Evolutionary conservation across 2,329 filamentous ascomycete genomes (phyloP), one percentile per base, ranked within the genome.

Genomic region (Amauroascus niger): DNA sequence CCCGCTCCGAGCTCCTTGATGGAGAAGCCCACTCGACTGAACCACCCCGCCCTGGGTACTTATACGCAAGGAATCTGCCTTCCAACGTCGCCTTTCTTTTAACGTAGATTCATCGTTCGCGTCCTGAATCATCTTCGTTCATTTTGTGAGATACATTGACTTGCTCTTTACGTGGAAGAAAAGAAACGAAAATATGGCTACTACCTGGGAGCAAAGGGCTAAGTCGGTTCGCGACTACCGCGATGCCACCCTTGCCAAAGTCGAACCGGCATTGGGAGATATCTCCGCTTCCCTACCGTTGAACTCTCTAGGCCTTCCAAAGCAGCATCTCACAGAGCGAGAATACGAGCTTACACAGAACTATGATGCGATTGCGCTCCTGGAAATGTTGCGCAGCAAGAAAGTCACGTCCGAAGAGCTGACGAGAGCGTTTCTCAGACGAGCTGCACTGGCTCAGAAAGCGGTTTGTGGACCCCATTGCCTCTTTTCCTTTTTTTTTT

Each of bases 401-500:
- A 65, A 71, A 49, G 60, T 77, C 18, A 73, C 68, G 9, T 69
- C 73, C 30, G 67, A 66, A 1, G 63, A 68, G 14, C 75, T 81
- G 7, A 73, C 71, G 2, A 73, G 69, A 30, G 79, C 79, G 1
- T 82, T 81, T 62, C 65, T 81, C 41, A 69, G 76, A 43, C 68
- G 79, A 39, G 79, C 79, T 24, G 77, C 64, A 3, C 63, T 82
- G 18, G 78, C 79, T 1, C 76, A 78, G 57, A 72, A 71, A 59
- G 65, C 78, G 46, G 71, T 74, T 57, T 60, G 64, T 16, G 62
- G 74, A 32, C 32, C 26, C 9, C 13, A 18, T 20, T 14, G 20
- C 22, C n/a, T 8, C 1, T 39, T 14, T 30, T 43, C 14, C 24
- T 51, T 41, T 35, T 18, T 13, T 43, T n/a, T 7, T 16, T 43